A percentile compares a stretch with the other conserved stretches of the same genome.
Evolutionary conservation across 1,284 basidiomycete species (phyloP).

Genomic region (Cystobasidium slooffiae): DNA sequence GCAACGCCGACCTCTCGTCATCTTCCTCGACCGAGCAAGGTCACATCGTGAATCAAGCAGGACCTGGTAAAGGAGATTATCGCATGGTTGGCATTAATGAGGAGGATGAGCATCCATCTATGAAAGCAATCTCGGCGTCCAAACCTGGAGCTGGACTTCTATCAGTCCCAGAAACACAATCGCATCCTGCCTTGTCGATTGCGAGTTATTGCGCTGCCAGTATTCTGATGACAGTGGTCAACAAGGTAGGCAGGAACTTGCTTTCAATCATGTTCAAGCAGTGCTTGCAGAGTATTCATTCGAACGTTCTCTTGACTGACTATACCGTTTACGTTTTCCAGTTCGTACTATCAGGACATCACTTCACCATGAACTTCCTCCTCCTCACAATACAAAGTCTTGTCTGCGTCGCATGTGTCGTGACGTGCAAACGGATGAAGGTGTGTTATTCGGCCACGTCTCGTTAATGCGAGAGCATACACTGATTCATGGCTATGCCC

Average conservation of each 20-base stretch:
- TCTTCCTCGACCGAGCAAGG: constrained; percentile 1
- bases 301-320: not conserved
- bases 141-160: constrained; percentile 25
- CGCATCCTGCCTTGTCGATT: constrained; percentile 46
- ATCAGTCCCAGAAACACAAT: constrained; percentile 18
- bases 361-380: constrained; percentile 97
- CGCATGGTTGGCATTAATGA: constrained; percentile 30
- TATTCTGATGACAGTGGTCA: constrained; percentile 96
- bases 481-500: not conserved
- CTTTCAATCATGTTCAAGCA: too few species aligned
- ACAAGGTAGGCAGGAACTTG: constrained; percentile 71
- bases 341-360: constrained; percentile 91
- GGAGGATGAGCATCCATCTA: constrained; percentile 23
- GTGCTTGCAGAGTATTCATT: too few species aligned
- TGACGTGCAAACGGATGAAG: constrained; percentile 73
- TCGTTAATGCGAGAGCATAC: not conserved
- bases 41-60: constrained; percentile 19
- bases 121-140: constrained; percentile 5
- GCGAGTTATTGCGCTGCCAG: constrained; percentile 77
- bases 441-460: constrained; percentile 47
- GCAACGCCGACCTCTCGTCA: not conserved
- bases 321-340: constrained; percentile 55
- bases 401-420: constrained; percentile 81
- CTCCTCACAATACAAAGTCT: constrained; percentile 86
- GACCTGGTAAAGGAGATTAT: constrained; percentile 22